A percentile compares a stretch with the other conserved stretches of the same genome.
Conservation (phyloP, 345 rosid genomes). For the Populus simonii region DNA sequence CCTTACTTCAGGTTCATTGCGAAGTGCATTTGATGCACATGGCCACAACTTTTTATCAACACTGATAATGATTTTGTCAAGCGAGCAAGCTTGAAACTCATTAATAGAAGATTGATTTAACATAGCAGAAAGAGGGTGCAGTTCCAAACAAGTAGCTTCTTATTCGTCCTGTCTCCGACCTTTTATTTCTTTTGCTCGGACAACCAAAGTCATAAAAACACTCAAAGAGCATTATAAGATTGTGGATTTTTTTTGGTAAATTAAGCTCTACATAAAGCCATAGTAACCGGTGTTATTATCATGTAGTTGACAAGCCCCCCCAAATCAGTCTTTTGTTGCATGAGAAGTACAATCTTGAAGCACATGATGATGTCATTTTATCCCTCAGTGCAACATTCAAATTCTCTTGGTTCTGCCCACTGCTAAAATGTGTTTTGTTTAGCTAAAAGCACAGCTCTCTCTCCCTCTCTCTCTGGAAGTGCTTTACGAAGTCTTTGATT, state of each 20-base stretch:
- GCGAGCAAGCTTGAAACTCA: neutral
- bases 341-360: neutral
- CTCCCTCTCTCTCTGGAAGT: neutral
- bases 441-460: neutral
- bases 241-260: neutral
- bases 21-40: neutral
- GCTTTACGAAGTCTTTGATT: neutral
- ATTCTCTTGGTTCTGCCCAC: neutral
- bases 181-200: neutral
- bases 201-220: neutral
- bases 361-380: neutral
- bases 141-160: neutral
- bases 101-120: neutral
- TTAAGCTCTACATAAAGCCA: neutral
- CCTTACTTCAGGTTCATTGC: neutral
- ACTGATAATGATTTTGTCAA: neutral
- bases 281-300: neutral
- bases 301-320: neutral
- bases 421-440: neutral
- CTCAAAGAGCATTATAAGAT: neutral
- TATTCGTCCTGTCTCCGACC: neutral
- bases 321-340: neutral
- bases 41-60: neutral
- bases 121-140: neutral
- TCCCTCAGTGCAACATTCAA: neutral